Evolutionary conservation across 2,329 filamentous ascomycete genomes (phyloP).

Genomic region (Diaporthe capsici): DNA sequence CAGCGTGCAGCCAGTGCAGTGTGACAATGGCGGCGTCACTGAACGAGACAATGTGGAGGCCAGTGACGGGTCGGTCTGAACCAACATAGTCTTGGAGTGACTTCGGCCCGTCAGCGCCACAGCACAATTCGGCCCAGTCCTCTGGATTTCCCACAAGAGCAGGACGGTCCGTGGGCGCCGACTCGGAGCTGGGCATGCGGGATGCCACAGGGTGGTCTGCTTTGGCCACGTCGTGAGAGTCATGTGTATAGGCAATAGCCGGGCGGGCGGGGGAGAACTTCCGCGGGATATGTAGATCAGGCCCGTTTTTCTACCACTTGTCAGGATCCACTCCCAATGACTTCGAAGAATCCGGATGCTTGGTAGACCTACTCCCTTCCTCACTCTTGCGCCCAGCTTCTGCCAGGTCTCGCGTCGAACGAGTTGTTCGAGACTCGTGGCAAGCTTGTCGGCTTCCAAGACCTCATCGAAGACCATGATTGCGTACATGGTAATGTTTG

Average conservation of each 20-base stretch:
- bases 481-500: conserved; percentile 44
- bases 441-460: conserved; percentile 45
- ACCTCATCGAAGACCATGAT: conserved; percentile 45
- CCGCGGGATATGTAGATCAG: conserved; percentile 24
- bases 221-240: conserved; percentile 47
- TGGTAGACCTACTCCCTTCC: conserved; percentile 33
- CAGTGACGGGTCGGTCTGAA: conserved; percentile 57
- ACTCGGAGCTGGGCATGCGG: conserved; percentile 46
- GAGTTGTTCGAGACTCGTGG: conserved; percentile 44
- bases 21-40: conserved; percentile 58
- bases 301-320: conserved; percentile 5
- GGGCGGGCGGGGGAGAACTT: conserved; percentile 52
- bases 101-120: conserved; percentile 44
- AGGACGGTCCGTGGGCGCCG: conserved; percentile 43
- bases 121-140: conserved; percentile 44
- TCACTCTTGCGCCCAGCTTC: conserved; percentile 45
- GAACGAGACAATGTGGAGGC: conserved; percentile 60
- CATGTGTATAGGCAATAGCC: conserved; percentile 53
- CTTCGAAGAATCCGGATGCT: background rate
- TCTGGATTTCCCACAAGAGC: conserved; percentile 48
- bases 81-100: conserved; percentile 54
- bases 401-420: conserved; percentile 46
- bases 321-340: background rate
- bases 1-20: conserved; percentile 58
- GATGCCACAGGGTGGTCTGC: conserved; percentile 53